Conservation (phyloP, 177 flowering plant species). For the Telopea speciosissima region DNA sequence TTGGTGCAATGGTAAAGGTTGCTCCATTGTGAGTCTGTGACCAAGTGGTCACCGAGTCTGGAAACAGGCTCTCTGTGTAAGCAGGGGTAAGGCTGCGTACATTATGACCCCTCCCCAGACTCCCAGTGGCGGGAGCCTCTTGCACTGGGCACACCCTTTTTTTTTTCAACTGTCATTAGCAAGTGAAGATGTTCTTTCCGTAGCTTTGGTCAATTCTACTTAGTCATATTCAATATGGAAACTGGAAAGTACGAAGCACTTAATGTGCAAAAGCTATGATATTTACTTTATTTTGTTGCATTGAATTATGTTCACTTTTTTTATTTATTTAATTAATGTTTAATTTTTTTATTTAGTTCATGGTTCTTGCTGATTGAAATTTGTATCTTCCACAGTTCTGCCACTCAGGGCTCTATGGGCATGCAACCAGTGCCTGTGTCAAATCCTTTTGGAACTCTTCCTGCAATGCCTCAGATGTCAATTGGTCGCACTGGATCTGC, state of each 20-base stretch:
- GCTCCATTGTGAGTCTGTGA: too few relatives aligned
- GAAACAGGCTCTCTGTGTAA: too few relatives aligned
- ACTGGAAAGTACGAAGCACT: neutral
- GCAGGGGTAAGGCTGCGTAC: too few relatives aligned
- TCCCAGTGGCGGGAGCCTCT: too few relatives aligned
- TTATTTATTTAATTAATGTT: too few relatives aligned
- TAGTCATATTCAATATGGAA: neutral
- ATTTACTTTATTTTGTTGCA: neutral
- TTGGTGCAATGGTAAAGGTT: too few relatives aligned
- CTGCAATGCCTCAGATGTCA: slow-evolving; percentile 86
- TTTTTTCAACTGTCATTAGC: neutral
- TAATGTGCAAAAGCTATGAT: neutral
- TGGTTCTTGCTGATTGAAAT: neutral
- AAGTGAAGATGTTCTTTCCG: neutral
- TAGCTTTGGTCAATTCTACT: neutral
- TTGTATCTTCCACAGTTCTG: slow-evolving; percentile 35
- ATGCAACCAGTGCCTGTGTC: slow-evolving; percentile 44
- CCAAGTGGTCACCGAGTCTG: too few relatives aligned
- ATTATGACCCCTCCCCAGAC: too few relatives aligned
- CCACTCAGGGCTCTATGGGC: slow-evolving; percentile 36
- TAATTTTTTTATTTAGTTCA: neutral
- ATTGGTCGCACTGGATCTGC: slow-evolving; percentile 72
- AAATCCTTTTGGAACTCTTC: slow-evolving; percentile 91
- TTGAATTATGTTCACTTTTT: neutral
- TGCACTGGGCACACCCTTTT: too few relatives aligned